phyloP scores from a whole-genome alignment of 1,139 yeast species.

The Magnusiomyces fungicola region DNA sequence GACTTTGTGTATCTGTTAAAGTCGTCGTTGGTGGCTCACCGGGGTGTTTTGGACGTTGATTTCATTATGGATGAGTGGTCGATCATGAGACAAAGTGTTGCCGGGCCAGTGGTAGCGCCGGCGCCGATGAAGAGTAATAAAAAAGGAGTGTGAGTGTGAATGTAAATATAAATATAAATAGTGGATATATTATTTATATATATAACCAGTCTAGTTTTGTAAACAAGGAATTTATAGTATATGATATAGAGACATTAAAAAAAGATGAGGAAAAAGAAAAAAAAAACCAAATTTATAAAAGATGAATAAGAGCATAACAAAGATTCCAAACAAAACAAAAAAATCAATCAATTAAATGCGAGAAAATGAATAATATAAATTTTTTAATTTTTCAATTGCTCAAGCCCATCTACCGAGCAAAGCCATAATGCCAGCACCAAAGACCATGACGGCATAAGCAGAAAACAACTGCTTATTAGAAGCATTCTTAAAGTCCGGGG shows the following conservation, averaged over 20 bases:
- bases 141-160: background rate
- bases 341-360: background rate
- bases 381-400: conserved; percentile 12
- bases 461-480: conserved; percentile 34
- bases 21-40: conserved; percentile 19
- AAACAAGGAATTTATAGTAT: background rate
- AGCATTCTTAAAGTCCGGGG: conserved; percentile 25
- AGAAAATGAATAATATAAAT: conserved; percentile 2
- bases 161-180: background rate
- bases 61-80: conserved; percentile 18
- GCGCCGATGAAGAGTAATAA: background rate
- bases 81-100: background rate
- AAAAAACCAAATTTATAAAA: background rate
- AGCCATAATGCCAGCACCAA: conserved; percentile 82
- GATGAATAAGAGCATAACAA: background rate
- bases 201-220: too few relatives aligned
- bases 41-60: conserved; percentile 16
- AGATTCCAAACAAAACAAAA: background rate
- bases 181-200: background rate
- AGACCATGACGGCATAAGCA: conserved; percentile 39
- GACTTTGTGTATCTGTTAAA: conserved; percentile 24
- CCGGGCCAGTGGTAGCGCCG: background rate
- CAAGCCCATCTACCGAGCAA: conserved; percentile 85
- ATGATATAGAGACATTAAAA: background rate
- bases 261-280: background rate